These are phyloP conservation scores for Amaranthus hypochondriacus DNA, from an alignment of 148 eudicot species.

Conservation along the genomic window DNA sequence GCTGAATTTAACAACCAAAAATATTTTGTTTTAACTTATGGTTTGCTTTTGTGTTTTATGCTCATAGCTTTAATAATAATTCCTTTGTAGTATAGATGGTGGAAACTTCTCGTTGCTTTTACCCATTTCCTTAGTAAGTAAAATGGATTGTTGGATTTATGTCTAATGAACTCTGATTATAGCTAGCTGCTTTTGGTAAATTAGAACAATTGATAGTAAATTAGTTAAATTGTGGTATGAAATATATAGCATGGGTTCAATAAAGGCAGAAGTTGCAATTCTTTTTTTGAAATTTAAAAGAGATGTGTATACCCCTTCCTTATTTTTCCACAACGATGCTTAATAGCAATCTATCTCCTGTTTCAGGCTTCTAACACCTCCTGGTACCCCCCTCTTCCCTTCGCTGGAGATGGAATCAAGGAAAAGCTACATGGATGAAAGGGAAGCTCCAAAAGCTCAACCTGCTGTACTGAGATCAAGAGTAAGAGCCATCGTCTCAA, in stretches of 20 bases:
- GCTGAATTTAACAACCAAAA: too few relatives aligned
- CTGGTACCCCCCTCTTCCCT: slow-evolving; percentile 67
- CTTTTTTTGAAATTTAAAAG: neutral
- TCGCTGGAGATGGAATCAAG: slow-evolving; percentile 58
- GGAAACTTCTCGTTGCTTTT: too few relatives aligned
- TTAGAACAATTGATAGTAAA: neutral
- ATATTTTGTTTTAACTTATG: too few relatives aligned
- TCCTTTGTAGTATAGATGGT: too few relatives aligned
- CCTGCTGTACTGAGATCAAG: slow-evolving; percentile 56
- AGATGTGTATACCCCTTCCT: neutral
- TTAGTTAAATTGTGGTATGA: neutral
- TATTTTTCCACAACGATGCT: neutral
- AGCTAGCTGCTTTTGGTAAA: neutral
- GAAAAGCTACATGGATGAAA: slow-evolving; percentile 37
- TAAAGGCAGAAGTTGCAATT: neutral
- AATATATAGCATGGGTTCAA: neutral
- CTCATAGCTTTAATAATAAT: too few relatives aligned
- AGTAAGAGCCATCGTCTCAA: slow-evolving; percentile 38
- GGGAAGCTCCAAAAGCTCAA: slow-evolving; percentile 51
- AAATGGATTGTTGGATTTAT: too few relatives aligned
- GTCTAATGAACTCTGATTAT: neutral
- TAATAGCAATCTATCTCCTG: slow-evolving; percentile 4
- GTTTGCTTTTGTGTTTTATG: too few relatives aligned
- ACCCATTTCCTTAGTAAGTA: too few relatives aligned
- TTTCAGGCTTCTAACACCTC: slow-evolving; percentile 83